Percentiles rank a stretch among this genome's conserved stretches.
phyloP scores from a whole-genome alignment of 306 rosid species.

The Cicer bijugum region DNA sequence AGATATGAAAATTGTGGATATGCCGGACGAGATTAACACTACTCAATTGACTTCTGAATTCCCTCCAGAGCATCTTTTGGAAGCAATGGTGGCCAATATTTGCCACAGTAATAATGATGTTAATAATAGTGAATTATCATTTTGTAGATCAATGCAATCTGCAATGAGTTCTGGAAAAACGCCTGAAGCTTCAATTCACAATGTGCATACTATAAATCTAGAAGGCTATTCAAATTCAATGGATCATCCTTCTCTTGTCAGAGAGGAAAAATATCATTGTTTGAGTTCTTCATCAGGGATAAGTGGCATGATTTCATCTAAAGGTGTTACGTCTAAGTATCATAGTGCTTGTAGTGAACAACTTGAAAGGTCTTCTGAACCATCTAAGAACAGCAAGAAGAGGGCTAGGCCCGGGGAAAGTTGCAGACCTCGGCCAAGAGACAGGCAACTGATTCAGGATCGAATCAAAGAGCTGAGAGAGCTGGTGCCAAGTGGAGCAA shows the following conservation, averaged over 20 bases:
- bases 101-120: conserved; percentile 64
- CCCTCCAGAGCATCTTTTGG: conserved; percentile 79
- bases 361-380: conserved; percentile 76
- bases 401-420: conserved; percentile 90
- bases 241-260: conserved; percentile 63
- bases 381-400: conserved; percentile 80
- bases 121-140: conserved; percentile 62
- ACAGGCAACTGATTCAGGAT: conserved; percentile 96
- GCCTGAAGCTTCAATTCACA: conserved; percentile 69
- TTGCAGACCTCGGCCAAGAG: conserved; percentile 97
- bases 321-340: conserved; percentile 77
- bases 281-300: conserved; percentile 80
- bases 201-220: conserved; percentile 52
- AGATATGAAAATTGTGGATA: conserved; percentile 53
- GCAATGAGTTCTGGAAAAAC: conserved; percentile 61
- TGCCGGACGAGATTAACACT: conserved; percentile 57
- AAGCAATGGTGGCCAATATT: conserved; percentile 82
- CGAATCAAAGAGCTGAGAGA: conserved; percentile 96
- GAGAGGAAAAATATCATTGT: conserved; percentile 63
- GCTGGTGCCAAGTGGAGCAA: conserved; percentile 89
- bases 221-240: conserved; percentile 55
- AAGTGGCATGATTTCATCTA: conserved; percentile 67
- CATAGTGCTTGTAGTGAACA: conserved; percentile 74
- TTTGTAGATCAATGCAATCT: conserved; percentile 69
- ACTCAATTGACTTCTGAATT: conserved; percentile 75